These are phyloP conservation scores for Diaporthe vaccinii DNA, from an alignment of 2,329 filamentous ascomycete species.

Conservation along the genomic window DNA sequence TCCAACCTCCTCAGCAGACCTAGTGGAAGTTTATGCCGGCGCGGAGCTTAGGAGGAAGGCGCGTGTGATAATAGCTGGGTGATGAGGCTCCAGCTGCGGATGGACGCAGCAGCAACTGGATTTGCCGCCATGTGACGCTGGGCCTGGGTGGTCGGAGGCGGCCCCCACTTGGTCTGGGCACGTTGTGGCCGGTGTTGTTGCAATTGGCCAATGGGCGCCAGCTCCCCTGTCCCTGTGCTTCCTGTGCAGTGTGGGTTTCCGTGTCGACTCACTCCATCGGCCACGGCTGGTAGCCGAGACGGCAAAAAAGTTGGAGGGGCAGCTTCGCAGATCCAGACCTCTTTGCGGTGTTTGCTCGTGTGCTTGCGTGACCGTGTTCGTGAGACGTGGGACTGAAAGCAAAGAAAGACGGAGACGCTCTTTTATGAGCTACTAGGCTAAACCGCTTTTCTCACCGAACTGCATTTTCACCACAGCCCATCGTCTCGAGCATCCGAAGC, in stretches of 20 bases:
- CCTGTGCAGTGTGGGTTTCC: slow-evolving; percentile 25
- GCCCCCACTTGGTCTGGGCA: slow-evolving; percentile 34
- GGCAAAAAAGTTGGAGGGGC: slow-evolving; percentile 31
- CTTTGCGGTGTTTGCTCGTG: background rate
- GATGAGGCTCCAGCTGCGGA: slow-evolving; percentile 3
- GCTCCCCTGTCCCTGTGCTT: slow-evolving; percentile 7
- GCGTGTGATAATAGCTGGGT: background rate
- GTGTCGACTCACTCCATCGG: slow-evolving; percentile 22
- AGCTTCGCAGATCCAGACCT: slow-evolving; percentile 25
- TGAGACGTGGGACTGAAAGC: slow-evolving; percentile 1
- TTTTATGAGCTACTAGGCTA: background rate
- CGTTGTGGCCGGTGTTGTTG: slow-evolving; percentile 22
- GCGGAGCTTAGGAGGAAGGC: slow-evolving; percentile 3
- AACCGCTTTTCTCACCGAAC: background rate
- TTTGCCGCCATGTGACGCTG: slow-evolving; percentile 33
- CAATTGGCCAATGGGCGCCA: slow-evolving; percentile 35
- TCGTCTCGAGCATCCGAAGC: too few relatives aligned
- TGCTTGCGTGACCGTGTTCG: slow-evolving; percentile 9
- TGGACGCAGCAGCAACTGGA: slow-evolving; percentile 3
- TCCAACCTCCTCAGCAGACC: background rate
- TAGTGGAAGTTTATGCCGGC: slow-evolving; percentile 13
- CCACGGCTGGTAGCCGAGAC: background rate
- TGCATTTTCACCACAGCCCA: background rate
- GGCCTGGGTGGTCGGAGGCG: background rate
- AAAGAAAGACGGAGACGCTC: background rate